Percentiles rank a stretch among this genome's conserved stretches.
phyloP scores from a whole-genome alignment of 768 basidiomycete species.

The Sporobolomyces pararoseus region DNA sequence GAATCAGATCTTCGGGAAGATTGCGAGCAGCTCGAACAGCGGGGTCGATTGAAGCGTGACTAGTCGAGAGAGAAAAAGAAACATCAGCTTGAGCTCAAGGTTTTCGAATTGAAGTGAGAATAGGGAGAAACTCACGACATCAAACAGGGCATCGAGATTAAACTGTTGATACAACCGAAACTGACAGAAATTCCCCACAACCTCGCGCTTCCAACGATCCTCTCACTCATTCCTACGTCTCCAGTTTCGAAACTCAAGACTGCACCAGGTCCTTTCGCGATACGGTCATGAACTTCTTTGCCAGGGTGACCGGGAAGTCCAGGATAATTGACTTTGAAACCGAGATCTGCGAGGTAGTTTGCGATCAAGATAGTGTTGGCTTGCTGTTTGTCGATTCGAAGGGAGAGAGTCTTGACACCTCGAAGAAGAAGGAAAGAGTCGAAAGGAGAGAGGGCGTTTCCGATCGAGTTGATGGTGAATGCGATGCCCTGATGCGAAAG shows the following conservation, averaged over 20 bases:
- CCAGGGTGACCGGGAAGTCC: conserved; percentile 78
- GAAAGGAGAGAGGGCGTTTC: conserved; percentile 90
- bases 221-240: conserved; percentile 81
- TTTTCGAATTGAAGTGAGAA: too few species aligned
- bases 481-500: conserved; percentile 63
- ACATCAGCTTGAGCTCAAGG: not conserved
- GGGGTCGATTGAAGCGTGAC: conserved; percentile 96
- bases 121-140: conserved; percentile 83
- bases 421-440: conserved; percentile 94
- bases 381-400: conserved; percentile 94
- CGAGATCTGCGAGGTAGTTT: conserved; percentile 73
- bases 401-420: conserved; percentile 89
- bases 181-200: conserved; percentile 97
- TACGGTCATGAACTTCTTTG: conserved; percentile 80
- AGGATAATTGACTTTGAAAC: conserved; percentile 89
- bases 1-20: conserved; percentile 95
- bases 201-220: conserved; percentile 83
- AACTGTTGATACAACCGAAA: conserved; percentile 94
- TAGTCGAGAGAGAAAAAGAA: conserved; percentile 46
- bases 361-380: conserved; percentile 76
- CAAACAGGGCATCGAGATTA: conserved; percentile 98
- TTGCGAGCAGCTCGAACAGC: conserved; percentile 92
- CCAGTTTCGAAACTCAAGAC: conserved; percentile 93
- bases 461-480: conserved; percentile 86
- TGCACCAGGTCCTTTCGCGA: conserved; percentile 85